A percentile compares a stretch with the other conserved stretches of the same genome.
phyloP scores from a whole-genome alignment of 148 eudicot species.

The Pouteria glomerata region DNA sequence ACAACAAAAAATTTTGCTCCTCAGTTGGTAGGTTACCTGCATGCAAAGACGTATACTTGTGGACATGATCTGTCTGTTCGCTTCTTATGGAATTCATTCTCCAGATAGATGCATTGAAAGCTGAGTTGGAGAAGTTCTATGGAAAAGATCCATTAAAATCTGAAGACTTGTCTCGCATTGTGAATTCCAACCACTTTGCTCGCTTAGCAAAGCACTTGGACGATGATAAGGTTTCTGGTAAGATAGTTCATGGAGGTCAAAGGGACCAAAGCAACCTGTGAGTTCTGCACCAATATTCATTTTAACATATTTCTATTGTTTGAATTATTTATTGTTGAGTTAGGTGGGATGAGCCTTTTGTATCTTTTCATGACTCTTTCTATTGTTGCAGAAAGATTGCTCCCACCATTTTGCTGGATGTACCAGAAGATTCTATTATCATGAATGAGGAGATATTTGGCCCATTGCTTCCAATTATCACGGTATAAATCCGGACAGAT shows the following conservation, averaged over 20 bases:
- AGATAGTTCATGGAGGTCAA: slow-evolving; percentile 53
- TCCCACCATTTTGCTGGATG: slow-evolving; percentile 60
- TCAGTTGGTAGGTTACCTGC: slow-evolving; percentile 34
- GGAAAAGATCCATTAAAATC: slow-evolving; percentile 48
- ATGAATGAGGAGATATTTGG: slow-evolving; percentile 78
- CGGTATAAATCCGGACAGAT: slow-evolving; percentile 24
- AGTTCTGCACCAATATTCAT: slow-evolving; percentile 14
- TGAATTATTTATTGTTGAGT: background rate
- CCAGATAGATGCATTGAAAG: slow-evolving; percentile 47
- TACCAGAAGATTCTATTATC: slow-evolving; percentile 51
- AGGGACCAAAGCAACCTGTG: slow-evolving; percentile 42
- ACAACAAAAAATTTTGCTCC: slow-evolving; percentile 59
- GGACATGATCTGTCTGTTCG: background rate
- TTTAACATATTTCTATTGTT: too few species aligned
- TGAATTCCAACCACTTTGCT: slow-evolving; percentile 48
- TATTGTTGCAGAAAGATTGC: slow-evolving; percentile 44
- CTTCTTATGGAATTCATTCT: slow-evolving; percentile 7
- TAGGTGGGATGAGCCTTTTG: background rate
- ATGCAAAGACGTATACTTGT: background rate
- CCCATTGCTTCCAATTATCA: slow-evolving; percentile 65
- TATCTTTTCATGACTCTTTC: background rate
- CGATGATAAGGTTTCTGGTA: slow-evolving; percentile 45
- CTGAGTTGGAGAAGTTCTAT: slow-evolving; percentile 35
- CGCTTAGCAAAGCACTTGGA: slow-evolving; percentile 48
- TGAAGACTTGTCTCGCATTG: slow-evolving; percentile 44